phyloP scores from a whole-genome alignment of 176 grass and related monocot genomes.

The Hordeum marinum region DNA sequence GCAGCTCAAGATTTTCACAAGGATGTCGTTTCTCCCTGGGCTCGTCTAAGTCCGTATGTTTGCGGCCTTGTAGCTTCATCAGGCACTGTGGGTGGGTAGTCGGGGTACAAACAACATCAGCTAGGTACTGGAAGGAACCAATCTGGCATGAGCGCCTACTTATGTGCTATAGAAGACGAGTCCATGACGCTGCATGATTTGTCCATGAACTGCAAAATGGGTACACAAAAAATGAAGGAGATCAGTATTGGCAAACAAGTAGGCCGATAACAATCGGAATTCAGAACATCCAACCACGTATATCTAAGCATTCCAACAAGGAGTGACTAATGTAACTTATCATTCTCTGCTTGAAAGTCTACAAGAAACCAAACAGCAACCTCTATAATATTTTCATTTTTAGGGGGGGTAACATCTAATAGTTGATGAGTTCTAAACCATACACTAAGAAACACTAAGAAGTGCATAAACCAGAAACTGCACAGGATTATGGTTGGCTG shows the following conservation, averaged over 20 bases:
- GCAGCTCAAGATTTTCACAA: slow-evolving; percentile 20
- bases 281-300: neutral
- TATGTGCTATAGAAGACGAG: slow-evolving; percentile 50
- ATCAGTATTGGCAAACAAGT: neutral
- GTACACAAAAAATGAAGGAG: neutral
- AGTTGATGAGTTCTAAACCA: too few relatives aligned
- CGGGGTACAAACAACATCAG: slow-evolving; percentile 26
- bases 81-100: slow-evolving; percentile 4
- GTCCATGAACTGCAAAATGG: slow-evolving; percentile 53
- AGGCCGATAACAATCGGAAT: neutral
- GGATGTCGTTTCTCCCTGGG: slow-evolving; percentile 17
- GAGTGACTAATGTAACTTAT: neutral
- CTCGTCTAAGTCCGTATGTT: neutral
- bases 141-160: slow-evolving; percentile 35
- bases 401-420: too few relatives aligned
- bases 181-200: slow-evolving; percentile 59
- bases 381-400: too few relatives aligned
- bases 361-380: too few relatives aligned
- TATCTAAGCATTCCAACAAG: neutral
- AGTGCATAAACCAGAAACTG: too few relatives aligned
- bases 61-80: slow-evolving; percentile 11
- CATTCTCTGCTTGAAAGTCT: neutral
- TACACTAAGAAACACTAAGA: too few relatives aligned
- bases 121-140: slow-evolving; percentile 22
- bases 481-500: too few relatives aligned